phyloP scores from a whole-genome alignment of 768 basidiomycete species.

The Lentinula sp. region DNA sequence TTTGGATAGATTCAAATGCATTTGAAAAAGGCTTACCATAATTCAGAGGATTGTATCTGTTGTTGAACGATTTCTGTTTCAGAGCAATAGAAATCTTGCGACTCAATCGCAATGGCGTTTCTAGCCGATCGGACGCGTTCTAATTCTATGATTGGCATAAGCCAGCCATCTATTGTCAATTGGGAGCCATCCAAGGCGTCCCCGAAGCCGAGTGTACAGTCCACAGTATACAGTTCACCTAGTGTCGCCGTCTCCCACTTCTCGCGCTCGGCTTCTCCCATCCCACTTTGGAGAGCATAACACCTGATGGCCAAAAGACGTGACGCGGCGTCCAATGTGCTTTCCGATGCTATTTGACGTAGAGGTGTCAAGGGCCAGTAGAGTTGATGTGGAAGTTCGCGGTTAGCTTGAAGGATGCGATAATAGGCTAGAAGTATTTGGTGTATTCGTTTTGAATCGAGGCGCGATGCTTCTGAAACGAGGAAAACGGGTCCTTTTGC shows the following conservation, averaged over 20 bases:
- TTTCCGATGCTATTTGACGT: conserved; percentile 36
- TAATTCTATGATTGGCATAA: conserved; percentile 67
- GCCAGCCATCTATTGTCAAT: conserved; percentile 68
- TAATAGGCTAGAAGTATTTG: conserved; percentile 73
- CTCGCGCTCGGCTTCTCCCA: conserved; percentile 72
- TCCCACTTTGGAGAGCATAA: conserved; percentile 69
- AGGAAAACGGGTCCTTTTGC: conserved; percentile 50
- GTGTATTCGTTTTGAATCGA: conserved; percentile 51
- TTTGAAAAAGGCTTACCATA: conserved; percentile 40
- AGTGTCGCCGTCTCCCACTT: conserved; percentile 57
- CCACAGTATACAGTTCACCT: conserved; percentile 51
- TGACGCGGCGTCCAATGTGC: conserved; percentile 50
- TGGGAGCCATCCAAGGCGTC: conserved; percentile 38
- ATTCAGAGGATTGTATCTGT: conserved; percentile 36
- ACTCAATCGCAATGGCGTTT: conserved; percentile 32
- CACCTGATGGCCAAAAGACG: conserved; percentile 71
- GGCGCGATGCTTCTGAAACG: conserved; percentile 24
- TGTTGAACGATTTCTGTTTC: conserved; percentile 22
- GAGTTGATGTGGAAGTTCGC: conserved; percentile 54
- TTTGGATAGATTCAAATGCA: conserved; percentile 11
- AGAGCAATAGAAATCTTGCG: conserved; percentile 43
- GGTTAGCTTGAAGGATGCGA: conserved; percentile 72
- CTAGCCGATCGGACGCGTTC: conserved; percentile 51
- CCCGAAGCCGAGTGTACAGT: conserved; percentile 60
- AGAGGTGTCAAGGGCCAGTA: conserved; percentile 61